Evolutionary conservation across 2,329 filamentous ascomycete genomes (phyloP), one percentile per base, ranked within the genome.

Genomic region (Sclerotinia spermophila): DNA sequence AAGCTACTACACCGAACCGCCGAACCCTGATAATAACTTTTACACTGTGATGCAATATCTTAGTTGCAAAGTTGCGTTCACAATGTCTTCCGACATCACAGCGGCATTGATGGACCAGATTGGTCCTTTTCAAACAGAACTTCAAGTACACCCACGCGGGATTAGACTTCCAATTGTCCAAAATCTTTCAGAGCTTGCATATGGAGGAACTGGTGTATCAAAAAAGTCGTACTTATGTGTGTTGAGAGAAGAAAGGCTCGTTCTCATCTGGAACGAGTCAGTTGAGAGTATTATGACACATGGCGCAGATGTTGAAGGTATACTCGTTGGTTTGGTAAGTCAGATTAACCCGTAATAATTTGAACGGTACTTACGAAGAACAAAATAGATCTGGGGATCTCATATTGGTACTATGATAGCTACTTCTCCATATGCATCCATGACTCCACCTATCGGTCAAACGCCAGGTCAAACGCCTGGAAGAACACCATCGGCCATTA

Each of bases 171-270:
- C 69, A 44, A 83, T 86, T 53, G 81, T 80, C 19, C 81, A 84
- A 67, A 86, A 86, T 8, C 79, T 88, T 24, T 81, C 83, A 69
- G 86, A 87, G 75, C 82, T 86, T 55, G 80, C 82, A 10, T 61
- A 59, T 19, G 69, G 59, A n/a, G 59, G 51, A 11, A 60, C 70
- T 17, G 44, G 24, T 15, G 65, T 72, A 10, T 71, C 64, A 19
- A 72, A 68, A 24, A 74, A 70, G 56, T 69, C 72, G 11, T 73
- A 71, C 42, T 66, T 71, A 11, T 75, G 73, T 45, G 66, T 76
- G n/a, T 35, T 76, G 60, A 56, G 74, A 56, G 69, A 72, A 44
- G 71, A 74, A 58, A 72, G 71, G 48, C 40, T 74, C 19, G 73
- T 75, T 35, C 53, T 76, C 30, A 67, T 76, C 3, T 75, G 74